phyloP scores from a whole-genome alignment of 2,329 filamentous ascomycete genomes.

The Aspergillus caelatus region DNA sequence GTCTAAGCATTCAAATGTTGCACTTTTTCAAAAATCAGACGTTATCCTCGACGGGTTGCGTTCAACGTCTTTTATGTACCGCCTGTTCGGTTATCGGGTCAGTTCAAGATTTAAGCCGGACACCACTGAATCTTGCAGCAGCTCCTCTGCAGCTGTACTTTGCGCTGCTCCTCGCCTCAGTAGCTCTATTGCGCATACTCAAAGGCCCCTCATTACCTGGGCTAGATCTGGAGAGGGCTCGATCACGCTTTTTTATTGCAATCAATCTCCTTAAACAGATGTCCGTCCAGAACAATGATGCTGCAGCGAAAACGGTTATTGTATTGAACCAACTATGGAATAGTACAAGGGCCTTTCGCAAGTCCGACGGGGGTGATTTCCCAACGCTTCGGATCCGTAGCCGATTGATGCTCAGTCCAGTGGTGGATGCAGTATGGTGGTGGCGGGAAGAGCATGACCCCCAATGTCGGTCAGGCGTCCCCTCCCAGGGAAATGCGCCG shows the following conservation, averaged over 20 bases:
- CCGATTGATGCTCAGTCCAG: conserved; percentile 39
- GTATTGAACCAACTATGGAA: conserved; percentile 45
- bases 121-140: conserved; percentile 24
- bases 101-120: conserved; percentile 27
- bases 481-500: conserved; percentile 16
- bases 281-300: conserved; percentile 40
- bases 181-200: conserved; percentile 40
- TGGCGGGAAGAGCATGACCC: conserved; percentile 47
- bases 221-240: conserved; percentile 39
- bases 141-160: conserved; percentile 33
- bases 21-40: conserved; percentile 41
- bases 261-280: conserved; percentile 45
- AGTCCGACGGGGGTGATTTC: conserved; percentile 39
- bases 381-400: conserved; percentile 42
- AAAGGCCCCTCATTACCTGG: conserved; percentile 36
- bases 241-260: conserved; percentile 36
- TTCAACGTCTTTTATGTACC: conserved; percentile 29
- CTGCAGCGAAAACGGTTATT: conserved; percentile 34
- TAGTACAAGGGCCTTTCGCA: conserved; percentile 44
- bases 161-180: conserved; percentile 34
- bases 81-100: conserved; percentile 36
- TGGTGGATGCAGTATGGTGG: conserved; percentile 47
- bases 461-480: conserved; percentile 20
- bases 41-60: conserved; percentile 28
- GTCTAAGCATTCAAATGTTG: conserved; percentile 37